Base-by-base conservation (phyloP, 305 asterid genomes). In the Rubia peregrina region DNA sequence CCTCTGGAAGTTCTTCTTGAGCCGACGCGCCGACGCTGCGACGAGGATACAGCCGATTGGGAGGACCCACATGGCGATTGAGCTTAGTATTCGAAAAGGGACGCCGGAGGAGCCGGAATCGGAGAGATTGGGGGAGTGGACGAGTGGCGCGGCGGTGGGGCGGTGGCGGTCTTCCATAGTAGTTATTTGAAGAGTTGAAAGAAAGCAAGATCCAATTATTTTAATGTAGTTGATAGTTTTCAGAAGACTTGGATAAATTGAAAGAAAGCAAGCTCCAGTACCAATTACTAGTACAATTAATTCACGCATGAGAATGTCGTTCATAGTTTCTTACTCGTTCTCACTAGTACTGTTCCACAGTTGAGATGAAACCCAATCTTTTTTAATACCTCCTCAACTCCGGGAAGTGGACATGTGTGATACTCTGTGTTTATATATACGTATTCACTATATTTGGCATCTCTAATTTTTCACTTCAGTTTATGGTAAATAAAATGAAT, bases 41-140 rank as follows among this genome's bases (percentile, higher is more conserved):
- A 56, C 24, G 53, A 69, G 65, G 73, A 69, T 17, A 22, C 22
- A 55, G 40, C 12, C 49, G 21, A 36, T 3, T 30, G 73, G 55
- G 65, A 69, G 24, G 38, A 42, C 30, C 73, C 55, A 69, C 33
- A 10, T 69, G 26, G 61, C 41, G 40, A 36, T 6, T 19, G 53
- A 10, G 9, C 3, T 24, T 0, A 69, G 65, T 5, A n/a, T 10
- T 38, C 55, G n/a, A n/a, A 36, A 3, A 22, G 72, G 6, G 12
- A 33, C 17, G 64, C 72, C 72, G 64, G 51, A 53, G 14, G 7
- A 51, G 30, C 36, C n/a, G 51, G 43, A 69, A 55, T 56, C 33
- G 65, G 41, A 36, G 65, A 69, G 40, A 42, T 36, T 68, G 42
- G 46, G 6, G n/a, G 59, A n/a, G 69, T 41, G 44, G 49, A 68